Evolutionary conservation across 106 monocot genomes (phyloP).

Genomic region (Acanthochlamys bracteata): DNA sequence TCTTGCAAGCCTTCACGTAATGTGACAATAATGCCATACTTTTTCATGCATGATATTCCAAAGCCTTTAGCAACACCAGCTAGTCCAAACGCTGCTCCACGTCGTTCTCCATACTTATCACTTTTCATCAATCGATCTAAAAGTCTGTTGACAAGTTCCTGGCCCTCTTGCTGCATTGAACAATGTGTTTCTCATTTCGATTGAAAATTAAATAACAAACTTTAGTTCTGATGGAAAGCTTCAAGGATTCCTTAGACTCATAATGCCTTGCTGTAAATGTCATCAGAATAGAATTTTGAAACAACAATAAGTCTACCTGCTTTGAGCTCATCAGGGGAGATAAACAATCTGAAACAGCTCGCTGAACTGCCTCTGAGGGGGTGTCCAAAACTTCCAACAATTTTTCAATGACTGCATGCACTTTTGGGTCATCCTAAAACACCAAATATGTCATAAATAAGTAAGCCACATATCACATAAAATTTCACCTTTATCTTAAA

Average conservation of each 20-base stretch:
- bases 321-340: conserved; percentile 87
- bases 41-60: conserved; percentile 76
- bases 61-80: conserved; percentile 92
- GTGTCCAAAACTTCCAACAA: conserved; percentile 91
- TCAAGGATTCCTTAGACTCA: too few species aligned
- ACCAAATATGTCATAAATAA: conserved; percentile 7
- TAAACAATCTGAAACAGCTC: conserved; percentile 95
- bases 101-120: conserved; percentile 94
- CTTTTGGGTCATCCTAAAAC: conserved; percentile 89
- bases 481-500: background rate
- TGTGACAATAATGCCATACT: conserved; percentile 52
- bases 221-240: too few species aligned
- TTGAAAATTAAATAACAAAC: too few species aligned
- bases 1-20: conserved; percentile 73
- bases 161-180: conserved; percentile 65
- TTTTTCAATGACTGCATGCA: conserved; percentile 87
- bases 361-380: conserved; percentile 95
- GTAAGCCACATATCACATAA: background rate
- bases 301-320: conserved; percentile 33
- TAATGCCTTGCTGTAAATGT: too few species aligned
- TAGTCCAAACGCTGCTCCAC: conserved; percentile 97
- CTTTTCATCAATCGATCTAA: conserved; percentile 67
- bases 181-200: too few species aligned
- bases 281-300: too few species aligned
- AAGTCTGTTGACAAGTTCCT: conserved; percentile 54